Base-by-base conservation (phyloP, 2,329 filamentous ascomycete genomes). In the Aspergillus puulaauensis region DNA sequence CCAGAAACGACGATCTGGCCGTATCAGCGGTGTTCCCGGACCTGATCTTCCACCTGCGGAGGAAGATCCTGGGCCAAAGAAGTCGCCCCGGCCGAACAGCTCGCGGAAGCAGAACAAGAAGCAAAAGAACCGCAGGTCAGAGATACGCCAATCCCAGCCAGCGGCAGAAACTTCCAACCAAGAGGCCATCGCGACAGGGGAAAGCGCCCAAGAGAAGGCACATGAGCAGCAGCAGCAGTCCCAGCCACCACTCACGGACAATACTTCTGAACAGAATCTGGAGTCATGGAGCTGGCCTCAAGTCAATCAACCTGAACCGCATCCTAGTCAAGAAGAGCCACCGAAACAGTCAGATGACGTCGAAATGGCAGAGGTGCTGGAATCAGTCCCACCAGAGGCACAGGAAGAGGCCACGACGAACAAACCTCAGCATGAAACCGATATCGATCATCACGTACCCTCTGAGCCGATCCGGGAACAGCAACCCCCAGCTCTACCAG, bases 1-100 rank as follows among this genome's bases (percentile, higher is more conserved):
- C 15, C 63, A 70, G 24, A 73, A 73, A 58, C 61, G 69, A 37
- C 70, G 70, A 49, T 74, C 73, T 3, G 60, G 60, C 14, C 68
- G 70, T 23, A 62, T 70, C 24, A 68, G 68, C 11, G 66, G 66
- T 8, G 59, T 67, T 27, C 48, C 62, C 35, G 60, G 56, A 6
- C 59, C 61, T 6, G 41, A 45, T 15, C 44, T 57, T 7, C 31
- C 58, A 4, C 27, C 27, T 9, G 27, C 27, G 27, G 62, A 61
- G 24, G 61, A 64, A 27, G 59, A 27, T 19, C 49, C 61, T 23
- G 24, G 52, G 14, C 51, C 58, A 14, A 56, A 54, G 33, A 66
- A 62, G 23, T 61, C 61, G 14, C 57, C 62, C 6, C 62, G 57
- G 6, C 51, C 52, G 19, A 64, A 50, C 17, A 62, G 64, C 24